Base-by-base conservation (phyloP, 345 rosid species). In the Salix dunnii region DNA sequence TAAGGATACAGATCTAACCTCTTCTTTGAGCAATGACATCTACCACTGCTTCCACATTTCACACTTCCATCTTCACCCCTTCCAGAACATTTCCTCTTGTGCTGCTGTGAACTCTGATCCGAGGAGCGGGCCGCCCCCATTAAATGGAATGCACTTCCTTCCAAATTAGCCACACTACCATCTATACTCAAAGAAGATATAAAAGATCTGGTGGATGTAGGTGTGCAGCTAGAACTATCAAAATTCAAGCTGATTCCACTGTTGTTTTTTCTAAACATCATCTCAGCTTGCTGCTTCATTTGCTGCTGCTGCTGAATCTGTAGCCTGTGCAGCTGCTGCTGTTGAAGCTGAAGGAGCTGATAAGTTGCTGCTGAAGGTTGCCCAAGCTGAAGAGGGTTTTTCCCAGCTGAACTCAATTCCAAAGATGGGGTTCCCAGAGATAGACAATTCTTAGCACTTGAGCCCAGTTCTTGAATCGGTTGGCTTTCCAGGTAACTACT, bases 21-120 rank as follows among this genome's bases (percentile, higher is more conserved):
- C 86, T 90, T 91, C 89, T 91, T 91, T 4, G 96, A 88, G 85
- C 93, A 90, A 79, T 91, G 96, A 78, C 93, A 91, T 84, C 91
- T 84, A 40, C 87, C 81, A 49, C 83, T 87, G 77, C 85, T 88
- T 72, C 87, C 91, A 71, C 93, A 91, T 83, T 91, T 91, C 68
- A 85, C 84, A 81, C 86, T 88, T 46, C 92, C 96, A 80, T 89
- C 93, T 61, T 90, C 92, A 80, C 88, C 95, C 81, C 86, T 83
- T 10, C 71, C 85, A 31, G 89, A 83, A 71, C 93, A 91, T 80
- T 87, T 91, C 82, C 88, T 87, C 89, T 88, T 88, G 75, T 79
- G 91, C 64, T 68, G 84, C 81, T 88, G 96, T 4, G 91, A 87
- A 77, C 82, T 86, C 84, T 90, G 96, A 77, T 91, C 93, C 1